These are phyloP conservation scores for Candida tetrigidarum DNA, from an alignment of 1,139 yeast species.

Conservation along the genomic window DNA sequence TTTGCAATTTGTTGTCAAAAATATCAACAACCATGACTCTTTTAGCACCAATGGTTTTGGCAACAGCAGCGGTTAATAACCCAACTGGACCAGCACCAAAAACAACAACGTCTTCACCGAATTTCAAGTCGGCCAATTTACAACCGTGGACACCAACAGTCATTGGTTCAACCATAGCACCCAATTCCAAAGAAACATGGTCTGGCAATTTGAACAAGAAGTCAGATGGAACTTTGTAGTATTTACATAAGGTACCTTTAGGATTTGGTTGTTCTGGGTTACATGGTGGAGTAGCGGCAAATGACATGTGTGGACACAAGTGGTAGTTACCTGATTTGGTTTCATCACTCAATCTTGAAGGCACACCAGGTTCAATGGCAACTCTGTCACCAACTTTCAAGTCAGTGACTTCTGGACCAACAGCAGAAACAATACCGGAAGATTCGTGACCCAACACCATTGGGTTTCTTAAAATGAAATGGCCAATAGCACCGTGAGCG, in stretches of 20 bases:
- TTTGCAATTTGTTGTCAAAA: constrained; percentile 57
- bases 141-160: constrained; percentile 87
- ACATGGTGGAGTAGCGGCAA: constrained; percentile 79
- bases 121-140: constrained; percentile 64
- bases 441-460: constrained; percentile 83
- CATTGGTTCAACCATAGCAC: constrained; percentile 88
- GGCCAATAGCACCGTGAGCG: constrained; percentile 78
- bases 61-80: constrained; percentile 74
- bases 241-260: constrained; percentile 75
- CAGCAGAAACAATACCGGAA: constrained; percentile 69
- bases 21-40: constrained; percentile 69
- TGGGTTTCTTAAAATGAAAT: constrained; percentile 62
- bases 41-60: constrained; percentile 82
- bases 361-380: constrained; percentile 76
- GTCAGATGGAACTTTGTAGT: constrained; percentile 80
- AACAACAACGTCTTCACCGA: constrained; percentile 77
- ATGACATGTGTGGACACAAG: constrained; percentile 80
- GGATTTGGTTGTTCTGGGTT: constrained; percentile 47
- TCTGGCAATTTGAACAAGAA: constrained; percentile 82
- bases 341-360: constrained; percentile 73
- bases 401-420: constrained; percentile 62
- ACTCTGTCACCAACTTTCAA: constrained; percentile 79
- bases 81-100: constrained; percentile 98
- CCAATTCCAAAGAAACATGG: constrained; percentile 77
- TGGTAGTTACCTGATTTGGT: constrained; percentile 80